Percentiles rank a stretch among this genome's conserved stretches.
These are phyloP conservation scores for Xylaria scruposa DNA, from an alignment of 495 filamentous ascomycete species.

Conservation along the genomic window DNA sequence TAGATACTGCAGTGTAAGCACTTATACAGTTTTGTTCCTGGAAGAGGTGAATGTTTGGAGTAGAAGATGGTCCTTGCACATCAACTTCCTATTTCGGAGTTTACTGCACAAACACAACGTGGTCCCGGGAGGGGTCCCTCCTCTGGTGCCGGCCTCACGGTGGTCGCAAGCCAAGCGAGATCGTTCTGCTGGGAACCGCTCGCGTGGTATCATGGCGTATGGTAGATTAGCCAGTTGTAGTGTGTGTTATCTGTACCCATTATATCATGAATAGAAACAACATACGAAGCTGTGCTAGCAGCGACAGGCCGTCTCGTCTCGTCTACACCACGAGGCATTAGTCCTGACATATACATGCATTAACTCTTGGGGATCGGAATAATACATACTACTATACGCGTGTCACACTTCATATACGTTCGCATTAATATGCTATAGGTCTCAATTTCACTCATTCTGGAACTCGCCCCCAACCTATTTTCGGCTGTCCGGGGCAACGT, in stretches of 20 bases:
- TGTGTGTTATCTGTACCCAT: background rate
- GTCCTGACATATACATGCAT: background rate
- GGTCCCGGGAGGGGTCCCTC: slow-evolving; percentile 7
- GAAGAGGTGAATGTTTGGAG: background rate
- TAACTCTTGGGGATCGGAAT: background rate
- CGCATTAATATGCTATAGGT: background rate
- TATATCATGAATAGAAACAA: background rate
- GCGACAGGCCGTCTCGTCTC: background rate
- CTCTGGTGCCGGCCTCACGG: slow-evolving; percentile 3
- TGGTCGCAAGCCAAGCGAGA: slow-evolving; percentile 7
- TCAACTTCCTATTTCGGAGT: slow-evolving; percentile 15
- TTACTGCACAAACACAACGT: slow-evolving; percentile 15
- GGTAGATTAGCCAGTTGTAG: slow-evolving; percentile 8
- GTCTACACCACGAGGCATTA: background rate
- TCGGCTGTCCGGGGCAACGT: slow-evolving; percentile 7
- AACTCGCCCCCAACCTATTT: slow-evolving; percentile 27
- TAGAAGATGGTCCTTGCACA: background rate
- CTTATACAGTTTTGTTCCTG: background rate
- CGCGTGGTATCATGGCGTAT: slow-evolving; percentile 20
- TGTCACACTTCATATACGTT: background rate
- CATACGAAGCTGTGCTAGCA: background rate
- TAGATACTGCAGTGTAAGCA: background rate
- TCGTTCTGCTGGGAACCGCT: slow-evolving; percentile 7
- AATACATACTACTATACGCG: background rate
- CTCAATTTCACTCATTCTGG: slow-evolving; percentile 14